These are phyloP conservation scores for Taphrina populina DNA, from an alignment of 1,139 yeast species.

Conservation along the genomic window DNA sequence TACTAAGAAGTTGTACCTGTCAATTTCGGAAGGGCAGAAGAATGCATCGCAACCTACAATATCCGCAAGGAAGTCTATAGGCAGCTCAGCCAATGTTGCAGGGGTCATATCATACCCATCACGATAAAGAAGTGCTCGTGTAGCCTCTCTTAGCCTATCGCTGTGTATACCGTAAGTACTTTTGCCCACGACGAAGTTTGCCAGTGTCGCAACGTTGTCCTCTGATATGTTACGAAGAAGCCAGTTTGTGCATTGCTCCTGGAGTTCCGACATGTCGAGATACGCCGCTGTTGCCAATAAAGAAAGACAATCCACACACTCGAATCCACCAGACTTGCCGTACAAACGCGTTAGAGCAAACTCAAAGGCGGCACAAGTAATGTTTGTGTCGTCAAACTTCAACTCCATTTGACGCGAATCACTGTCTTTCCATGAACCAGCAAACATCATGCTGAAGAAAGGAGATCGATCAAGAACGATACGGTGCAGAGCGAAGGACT, in stretches of 20 bases:
- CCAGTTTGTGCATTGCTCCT: conserved; percentile 49
- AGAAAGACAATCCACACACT: conserved; percentile 45
- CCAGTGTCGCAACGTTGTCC: conserved; percentile 46
- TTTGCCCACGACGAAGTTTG: conserved; percentile 48
- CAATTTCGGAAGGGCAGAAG: conserved; percentile 57
- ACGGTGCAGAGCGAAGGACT: conserved; percentile 50
- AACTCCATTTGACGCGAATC: conserved; percentile 45
- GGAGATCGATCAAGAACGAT: conserved; percentile 52
- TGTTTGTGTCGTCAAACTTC: conserved; percentile 48
- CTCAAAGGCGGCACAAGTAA: conserved; percentile 52
- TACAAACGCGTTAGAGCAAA: conserved; percentile 51
- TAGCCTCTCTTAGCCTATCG: conserved; percentile 50
- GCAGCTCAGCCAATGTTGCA: conserved; percentile 52
- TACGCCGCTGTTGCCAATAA: conserved; percentile 55
- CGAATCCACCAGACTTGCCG: conserved; percentile 48
- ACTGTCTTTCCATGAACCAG: conserved; percentile 49
- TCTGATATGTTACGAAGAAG: conserved; percentile 47
- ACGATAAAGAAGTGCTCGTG: conserved; percentile 50
- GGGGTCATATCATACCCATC: conserved; percentile 53
- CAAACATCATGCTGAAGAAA: conserved; percentile 51
- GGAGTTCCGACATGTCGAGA: conserved; percentile 51
- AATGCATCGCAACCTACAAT: conserved; percentile 54
- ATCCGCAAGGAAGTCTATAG: conserved; percentile 49
- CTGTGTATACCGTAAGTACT: conserved; percentile 52
- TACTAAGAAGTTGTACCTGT: conserved; percentile 51